Conservation (phyloP, 2,329 filamentous ascomycete species). For the Exophiala lecanii-corni region DNA sequence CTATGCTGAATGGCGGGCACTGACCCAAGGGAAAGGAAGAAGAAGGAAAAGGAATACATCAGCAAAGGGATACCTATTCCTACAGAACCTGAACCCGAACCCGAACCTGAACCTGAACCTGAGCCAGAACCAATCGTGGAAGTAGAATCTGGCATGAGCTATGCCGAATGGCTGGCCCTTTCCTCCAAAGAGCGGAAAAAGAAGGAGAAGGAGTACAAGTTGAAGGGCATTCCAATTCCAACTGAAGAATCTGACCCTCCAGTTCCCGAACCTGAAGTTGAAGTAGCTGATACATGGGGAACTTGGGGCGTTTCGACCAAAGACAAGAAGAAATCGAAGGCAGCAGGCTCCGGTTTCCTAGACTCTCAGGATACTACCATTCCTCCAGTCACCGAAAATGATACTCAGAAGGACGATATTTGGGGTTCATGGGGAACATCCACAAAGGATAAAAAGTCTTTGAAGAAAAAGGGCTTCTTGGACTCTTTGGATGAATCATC, state of each 20-base stretch:
- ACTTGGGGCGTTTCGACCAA: slow-evolving; percentile 41
- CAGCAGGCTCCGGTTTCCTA: slow-evolving; percentile 28
- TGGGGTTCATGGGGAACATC: slow-evolving; percentile 7
- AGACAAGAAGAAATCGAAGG: slow-evolving; percentile 44
- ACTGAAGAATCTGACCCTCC: neutral
- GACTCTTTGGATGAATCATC: neutral
- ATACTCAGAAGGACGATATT: slow-evolving; percentile 10
- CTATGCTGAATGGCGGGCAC: neutral
- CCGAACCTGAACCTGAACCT: slow-evolving; percentile 30
- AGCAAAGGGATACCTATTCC: slow-evolving; percentile 21
- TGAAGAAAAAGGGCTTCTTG: slow-evolving; percentile 9
- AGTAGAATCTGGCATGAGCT: slow-evolving; percentile 44
- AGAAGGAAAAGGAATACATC: slow-evolving; percentile 37
- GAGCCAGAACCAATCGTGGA: slow-evolving; percentile 36
- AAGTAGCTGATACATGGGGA: slow-evolving; percentile 40
- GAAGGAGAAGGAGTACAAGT: slow-evolving; percentile 43
- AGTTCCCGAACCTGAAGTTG: slow-evolving; percentile 27
- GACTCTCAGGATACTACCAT: neutral
- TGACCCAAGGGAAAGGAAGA: slow-evolving; percentile 42
- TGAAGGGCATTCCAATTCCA: slow-evolving; percentile 24
- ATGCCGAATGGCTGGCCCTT: slow-evolving; percentile 32
- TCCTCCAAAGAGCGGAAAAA: slow-evolving; percentile 45
- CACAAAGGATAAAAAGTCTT: slow-evolving; percentile 8
- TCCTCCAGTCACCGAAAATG: neutral
- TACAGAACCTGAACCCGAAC: slow-evolving; percentile 28